phyloP scores from a whole-genome alignment of 208 protist genomes.

The Wallacemonas sp. region DNA sequence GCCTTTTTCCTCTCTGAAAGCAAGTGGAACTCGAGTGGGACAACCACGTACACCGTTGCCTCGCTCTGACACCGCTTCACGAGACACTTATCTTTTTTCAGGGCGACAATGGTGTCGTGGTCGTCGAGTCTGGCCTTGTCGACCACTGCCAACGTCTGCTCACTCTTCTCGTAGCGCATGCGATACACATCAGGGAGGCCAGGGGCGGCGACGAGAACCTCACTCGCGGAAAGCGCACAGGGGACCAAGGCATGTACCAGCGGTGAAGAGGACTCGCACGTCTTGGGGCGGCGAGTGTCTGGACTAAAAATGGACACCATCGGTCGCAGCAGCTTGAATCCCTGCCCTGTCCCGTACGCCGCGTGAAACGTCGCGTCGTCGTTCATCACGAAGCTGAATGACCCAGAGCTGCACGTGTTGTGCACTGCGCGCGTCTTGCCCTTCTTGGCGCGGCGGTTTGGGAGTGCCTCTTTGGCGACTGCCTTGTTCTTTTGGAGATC shows the following conservation, averaged over 20 bases:
- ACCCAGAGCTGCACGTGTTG: slow-evolving; percentile 39
- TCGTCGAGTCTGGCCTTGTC: slow-evolving; percentile 19
- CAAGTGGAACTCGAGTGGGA: background rate
- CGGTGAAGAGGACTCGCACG: background rate
- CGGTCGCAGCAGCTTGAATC: slow-evolving; percentile 39
- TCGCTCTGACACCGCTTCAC: background rate
- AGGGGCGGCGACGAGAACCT: slow-evolving; percentile 34
- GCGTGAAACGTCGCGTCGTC: slow-evolving; percentile 65
- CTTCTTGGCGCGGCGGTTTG: slow-evolving; percentile 32
- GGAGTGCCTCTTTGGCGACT: slow-evolving; percentile 31
- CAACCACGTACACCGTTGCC: background rate
- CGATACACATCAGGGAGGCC: slow-evolving; percentile 26
- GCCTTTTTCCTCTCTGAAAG: background rate
- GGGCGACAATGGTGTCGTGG: background rate
- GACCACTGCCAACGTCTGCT: slow-evolving; percentile 16
- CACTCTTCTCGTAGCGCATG: slow-evolving; percentile 28
- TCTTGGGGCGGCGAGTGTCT: slow-evolving; percentile 6
- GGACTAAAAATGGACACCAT: slow-evolving; percentile 52
- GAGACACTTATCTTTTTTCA: slow-evolving; percentile 6
- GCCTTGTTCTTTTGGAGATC: slow-evolving; percentile 50
- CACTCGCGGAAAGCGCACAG: slow-evolving; percentile 20
- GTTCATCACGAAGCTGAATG: slow-evolving; percentile 71
- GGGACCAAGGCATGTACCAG: slow-evolving; percentile 10
- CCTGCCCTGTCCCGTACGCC: slow-evolving; percentile 45
- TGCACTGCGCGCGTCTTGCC: slow-evolving; percentile 24